Base-by-base conservation (phyloP, 2,329 filamentous ascomycete species). In the Paracoccidioides brasiliensis region DNA sequence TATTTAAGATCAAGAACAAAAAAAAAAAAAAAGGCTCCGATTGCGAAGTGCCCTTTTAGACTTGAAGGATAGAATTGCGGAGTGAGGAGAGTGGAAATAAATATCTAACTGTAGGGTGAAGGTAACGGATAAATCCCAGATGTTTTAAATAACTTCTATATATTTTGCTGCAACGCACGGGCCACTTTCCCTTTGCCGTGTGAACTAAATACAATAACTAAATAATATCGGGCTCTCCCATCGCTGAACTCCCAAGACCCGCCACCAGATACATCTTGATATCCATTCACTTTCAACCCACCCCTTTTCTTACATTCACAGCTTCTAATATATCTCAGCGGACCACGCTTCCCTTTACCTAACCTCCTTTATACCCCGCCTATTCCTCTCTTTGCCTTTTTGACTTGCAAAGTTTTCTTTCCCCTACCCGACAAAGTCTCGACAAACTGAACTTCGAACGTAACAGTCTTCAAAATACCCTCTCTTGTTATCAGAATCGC, bases 111-210 rank as follows among this genome's bases (percentile, higher is more conserved):
- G 22, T 22, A 22, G 22, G 22, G 2, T 22, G 22, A 22, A 1
- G 22, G 22, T 22, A 22, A 22, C 22, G 22, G 22, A 22, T 22
- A 22, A 22, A 22, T 22, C 22, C 1, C 22, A 22, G 22, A 22
- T 22, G 22, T 22, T 22, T 22, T 22, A 22, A 22, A 22, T 22
- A 22, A 22, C n/a, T 22, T 22, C 22, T 22, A 22, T 22, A 22
- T 22, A 22, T 22, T 22, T 22, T 22, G 22, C 22, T 22, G 22
- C 22, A 22, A 41, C 8, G 58, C 58, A 61, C 58, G 55, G 59
- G 48, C 58, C 60, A 60, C 56, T 56, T 54, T 53, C 48, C 55
- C 49, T n/a, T 22, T 48, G 54, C 49, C 53, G 53, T 50, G 22
- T 43, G 15, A 22, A 22, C 22, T 22, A 22, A 22, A 22, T 22